Evolutionary conservation across 2,329 filamentous ascomycete species (phyloP).

Genomic region (Capronia epimyces): DNA sequence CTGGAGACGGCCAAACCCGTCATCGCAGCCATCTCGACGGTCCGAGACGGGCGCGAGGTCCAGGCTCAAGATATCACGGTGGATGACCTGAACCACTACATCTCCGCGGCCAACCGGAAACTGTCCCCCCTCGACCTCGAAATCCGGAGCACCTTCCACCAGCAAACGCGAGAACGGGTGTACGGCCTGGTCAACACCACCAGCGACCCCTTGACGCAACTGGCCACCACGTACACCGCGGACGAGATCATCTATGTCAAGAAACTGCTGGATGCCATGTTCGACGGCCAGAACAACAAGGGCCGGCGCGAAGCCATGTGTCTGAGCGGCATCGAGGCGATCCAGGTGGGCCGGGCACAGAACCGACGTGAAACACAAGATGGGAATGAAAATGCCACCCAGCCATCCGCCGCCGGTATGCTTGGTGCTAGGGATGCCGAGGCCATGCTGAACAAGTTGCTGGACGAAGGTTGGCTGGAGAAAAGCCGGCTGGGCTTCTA

Average conservation of each 20-base stretch:
- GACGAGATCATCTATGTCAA: slow-evolving; percentile 90
- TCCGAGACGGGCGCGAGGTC: slow-evolving; percentile 47
- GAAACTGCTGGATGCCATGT: slow-evolving; percentile 82
- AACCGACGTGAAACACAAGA: slow-evolving; percentile 31
- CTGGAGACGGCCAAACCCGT: slow-evolving; percentile 66
- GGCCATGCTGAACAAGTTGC: slow-evolving; percentile 60
- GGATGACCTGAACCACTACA: slow-evolving; percentile 62
- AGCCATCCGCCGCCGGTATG: slow-evolving; percentile 34
- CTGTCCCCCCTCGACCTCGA: slow-evolving; percentile 81
- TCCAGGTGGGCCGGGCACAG: slow-evolving; percentile 56
- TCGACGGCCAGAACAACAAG: slow-evolving; percentile 73
- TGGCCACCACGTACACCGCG: slow-evolving; percentile 71
- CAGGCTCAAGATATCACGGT: slow-evolving; percentile 60
- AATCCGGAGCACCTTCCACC: slow-evolving; percentile 68
- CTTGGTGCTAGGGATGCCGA: slow-evolving; percentile 77
- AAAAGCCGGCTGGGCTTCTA: slow-evolving; percentile 67
- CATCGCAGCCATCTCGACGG: slow-evolving; percentile 68
- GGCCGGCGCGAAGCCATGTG: slow-evolving; percentile 76
- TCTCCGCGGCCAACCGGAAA: slow-evolving; percentile 64
- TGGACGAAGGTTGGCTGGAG: slow-evolving; percentile 80
- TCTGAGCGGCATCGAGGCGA: slow-evolving; percentile 70
- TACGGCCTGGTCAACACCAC: slow-evolving; percentile 85
- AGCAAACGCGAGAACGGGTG: slow-evolving; percentile 60
- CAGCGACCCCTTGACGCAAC: slow-evolving; percentile 76
- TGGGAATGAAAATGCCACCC: slow-evolving; percentile 34